These are phyloP conservation scores for Leucaena leucocephala DNA, from an alignment of 306 rosid genomes.

Conservation along the genomic window DNA sequence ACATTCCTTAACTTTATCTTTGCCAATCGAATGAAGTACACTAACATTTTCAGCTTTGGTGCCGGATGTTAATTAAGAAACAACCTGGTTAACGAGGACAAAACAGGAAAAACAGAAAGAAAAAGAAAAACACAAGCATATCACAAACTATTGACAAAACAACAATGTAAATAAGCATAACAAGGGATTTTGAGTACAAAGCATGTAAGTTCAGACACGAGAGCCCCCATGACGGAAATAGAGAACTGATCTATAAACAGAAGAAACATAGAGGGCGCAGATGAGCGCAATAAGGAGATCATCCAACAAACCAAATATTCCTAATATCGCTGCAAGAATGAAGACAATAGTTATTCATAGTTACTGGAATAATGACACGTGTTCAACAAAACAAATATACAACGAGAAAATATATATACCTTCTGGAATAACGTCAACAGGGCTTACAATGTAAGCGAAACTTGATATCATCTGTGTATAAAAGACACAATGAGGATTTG, in stretches of 20 bases:
- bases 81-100: background rate
- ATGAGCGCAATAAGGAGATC: constrained; percentile 68
- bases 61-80: background rate
- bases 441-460: constrained; percentile 69
- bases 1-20: too few relatives aligned
- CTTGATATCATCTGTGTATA: constrained; percentile 71
- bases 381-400: background rate
- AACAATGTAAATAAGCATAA: background rate
- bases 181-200: background rate
- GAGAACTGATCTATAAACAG: constrained; percentile 78
- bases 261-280: constrained; percentile 77
- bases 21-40: too few relatives aligned
- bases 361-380: constrained; percentile 13
- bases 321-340: constrained; percentile 66
- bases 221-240: constrained; percentile 75
- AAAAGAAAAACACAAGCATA: too few relatives aligned
- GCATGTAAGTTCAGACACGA: constrained; percentile 17
- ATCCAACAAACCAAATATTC: constrained; percentile 81
- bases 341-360: background rate
- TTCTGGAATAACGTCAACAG: constrained; percentile 94
- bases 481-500: constrained; percentile 21
- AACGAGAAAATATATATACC: constrained; percentile 40
- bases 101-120: too few relatives aligned
- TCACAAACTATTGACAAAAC: background rate
- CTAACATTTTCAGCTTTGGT: too few relatives aligned